phyloP scores from a whole-genome alignment of 768 basidiomycete species.

The Tremella mesenterica region DNA sequence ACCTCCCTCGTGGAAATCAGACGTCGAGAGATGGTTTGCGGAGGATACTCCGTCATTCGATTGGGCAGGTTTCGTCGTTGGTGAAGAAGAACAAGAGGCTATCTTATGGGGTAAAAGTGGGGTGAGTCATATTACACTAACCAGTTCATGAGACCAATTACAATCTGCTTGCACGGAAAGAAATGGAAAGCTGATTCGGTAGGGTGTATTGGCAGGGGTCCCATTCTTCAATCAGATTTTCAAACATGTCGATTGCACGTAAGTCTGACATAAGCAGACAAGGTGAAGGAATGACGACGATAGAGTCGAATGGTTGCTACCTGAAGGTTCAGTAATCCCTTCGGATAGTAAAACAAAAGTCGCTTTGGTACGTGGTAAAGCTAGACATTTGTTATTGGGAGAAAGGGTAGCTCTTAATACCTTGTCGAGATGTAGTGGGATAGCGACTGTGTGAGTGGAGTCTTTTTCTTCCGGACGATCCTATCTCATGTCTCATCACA shows the following conservation, averaged over 20 bases:
- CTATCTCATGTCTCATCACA: neutral
- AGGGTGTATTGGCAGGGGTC: constrained; percentile 75
- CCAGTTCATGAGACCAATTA: too few relatives aligned
- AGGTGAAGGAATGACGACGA: neutral
- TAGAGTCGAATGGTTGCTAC: constrained; percentile 88
- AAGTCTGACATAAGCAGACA: constrained; percentile 45
- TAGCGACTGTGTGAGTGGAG: constrained; percentile 73
- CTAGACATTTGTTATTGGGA: constrained; percentile 75
- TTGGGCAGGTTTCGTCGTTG: constrained; percentile 92
- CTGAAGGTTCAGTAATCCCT: constrained; percentile 76
- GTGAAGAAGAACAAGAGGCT: constrained; percentile 76
- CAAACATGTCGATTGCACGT: constrained; percentile 79
- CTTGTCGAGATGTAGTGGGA: constrained; percentile 89
- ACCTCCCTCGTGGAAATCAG: constrained; percentile 82
- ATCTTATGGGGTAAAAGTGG: constrained; percentile 84
- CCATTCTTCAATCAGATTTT: constrained; percentile 96
- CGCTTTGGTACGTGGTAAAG: constrained; percentile 85
- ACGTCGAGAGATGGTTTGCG: constrained; percentile 70
- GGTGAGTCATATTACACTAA: constrained; percentile 47
- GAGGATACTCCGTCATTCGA: constrained; percentile 96
- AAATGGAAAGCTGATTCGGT: neutral
- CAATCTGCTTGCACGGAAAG: neutral
- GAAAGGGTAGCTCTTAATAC: constrained; percentile 89
- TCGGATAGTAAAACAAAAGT: constrained; percentile 54
- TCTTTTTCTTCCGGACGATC: neutral